Percentiles rank a stretch among this genome's conserved stretches.
These are phyloP conservation scores for Calonectria montana DNA, from an alignment of 2,329 filamentous ascomycete species.

Conservation along the genomic window DNA sequence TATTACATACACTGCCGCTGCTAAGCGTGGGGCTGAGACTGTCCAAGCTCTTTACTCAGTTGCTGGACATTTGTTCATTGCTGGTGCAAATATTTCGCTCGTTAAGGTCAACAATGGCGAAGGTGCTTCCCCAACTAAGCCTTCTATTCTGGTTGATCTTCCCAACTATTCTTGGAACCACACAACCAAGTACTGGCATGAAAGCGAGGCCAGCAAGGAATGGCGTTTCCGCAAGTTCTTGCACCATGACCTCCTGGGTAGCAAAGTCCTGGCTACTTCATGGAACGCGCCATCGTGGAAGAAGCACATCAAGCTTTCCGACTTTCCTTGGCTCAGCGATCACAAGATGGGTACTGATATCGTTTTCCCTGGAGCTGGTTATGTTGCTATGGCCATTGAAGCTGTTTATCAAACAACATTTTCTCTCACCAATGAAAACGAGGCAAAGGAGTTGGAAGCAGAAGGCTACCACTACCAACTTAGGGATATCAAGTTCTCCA, in stretches of 20 bases:
- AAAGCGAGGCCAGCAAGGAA: slow-evolving; percentile 50
- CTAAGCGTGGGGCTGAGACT: neutral
- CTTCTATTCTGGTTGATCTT: slow-evolving; percentile 47
- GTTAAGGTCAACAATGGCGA: slow-evolving; percentile 7
- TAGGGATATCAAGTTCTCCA: slow-evolving; percentile 18
- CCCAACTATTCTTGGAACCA: slow-evolving; percentile 61
- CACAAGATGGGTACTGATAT: slow-evolving; percentile 55
- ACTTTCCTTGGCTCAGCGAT: slow-evolving; percentile 55
- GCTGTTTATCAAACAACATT: slow-evolving; percentile 46
- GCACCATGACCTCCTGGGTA: slow-evolving; percentile 56
- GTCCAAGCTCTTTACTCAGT: neutral
- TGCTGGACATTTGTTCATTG: slow-evolving; percentile 14
- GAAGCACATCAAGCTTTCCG: slow-evolving; percentile 49
- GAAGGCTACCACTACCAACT: slow-evolving; percentile 11
- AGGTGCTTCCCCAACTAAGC: neutral
- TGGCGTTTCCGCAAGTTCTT: slow-evolving; percentile 50
- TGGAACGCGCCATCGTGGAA: slow-evolving; percentile 51
- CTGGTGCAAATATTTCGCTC: slow-evolving; percentile 4
- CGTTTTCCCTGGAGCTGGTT: slow-evolving; percentile 55
- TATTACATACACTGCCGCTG: neutral
- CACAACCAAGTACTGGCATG: slow-evolving; percentile 55
- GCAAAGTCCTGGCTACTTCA: slow-evolving; percentile 45
- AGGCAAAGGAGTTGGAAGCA: neutral
- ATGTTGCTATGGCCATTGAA: slow-evolving; percentile 54
- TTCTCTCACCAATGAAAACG: neutral